Conservation (phyloP, 495 filamentous ascomycete genomes). For the Pseudomonodictys pantanalensis region DNA sequence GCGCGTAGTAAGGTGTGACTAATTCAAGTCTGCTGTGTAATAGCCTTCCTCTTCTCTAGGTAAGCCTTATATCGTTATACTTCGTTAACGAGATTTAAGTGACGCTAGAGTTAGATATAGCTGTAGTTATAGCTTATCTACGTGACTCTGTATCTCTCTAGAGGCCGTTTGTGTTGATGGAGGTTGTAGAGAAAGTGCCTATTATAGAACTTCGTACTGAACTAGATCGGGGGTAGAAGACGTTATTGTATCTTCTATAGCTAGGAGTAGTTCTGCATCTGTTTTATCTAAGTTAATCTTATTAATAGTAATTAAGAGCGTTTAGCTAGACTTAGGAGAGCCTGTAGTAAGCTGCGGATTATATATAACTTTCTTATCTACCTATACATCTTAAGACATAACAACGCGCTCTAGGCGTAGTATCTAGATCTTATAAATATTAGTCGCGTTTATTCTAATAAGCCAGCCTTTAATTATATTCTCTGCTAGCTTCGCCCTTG, state of each 20-base stretch:
- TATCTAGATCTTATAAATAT: slow-evolving; percentile 16
- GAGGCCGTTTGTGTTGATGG: background rate
- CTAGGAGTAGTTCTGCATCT: background rate
- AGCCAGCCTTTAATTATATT: slow-evolving; percentile 5
- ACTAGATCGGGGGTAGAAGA: background rate
- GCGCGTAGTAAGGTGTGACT: background rate
- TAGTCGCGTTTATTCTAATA: slow-evolving; percentile 3
- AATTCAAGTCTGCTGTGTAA: background rate
- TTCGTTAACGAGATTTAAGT: background rate
- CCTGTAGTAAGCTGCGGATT: background rate
- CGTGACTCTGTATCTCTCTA: background rate
- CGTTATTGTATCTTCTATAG: background rate
- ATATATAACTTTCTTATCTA: slow-evolving; percentile 10
- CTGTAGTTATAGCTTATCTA: background rate
- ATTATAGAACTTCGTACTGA: background rate
- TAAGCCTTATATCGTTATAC: background rate
- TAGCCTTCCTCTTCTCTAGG: background rate
- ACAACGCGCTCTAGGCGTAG: slow-evolving; percentile 1
- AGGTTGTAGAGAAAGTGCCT: background rate
- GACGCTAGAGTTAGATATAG: background rate
- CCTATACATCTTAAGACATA: slow-evolving; percentile 2
- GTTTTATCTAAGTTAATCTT: background rate
- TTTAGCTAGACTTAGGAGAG: background rate
- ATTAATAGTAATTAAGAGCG: background rate
- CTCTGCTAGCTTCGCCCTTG: background rate